Base-by-base conservation (phyloP, 768 basidiomycete genomes). In the Suillus occidentalis region DNA sequence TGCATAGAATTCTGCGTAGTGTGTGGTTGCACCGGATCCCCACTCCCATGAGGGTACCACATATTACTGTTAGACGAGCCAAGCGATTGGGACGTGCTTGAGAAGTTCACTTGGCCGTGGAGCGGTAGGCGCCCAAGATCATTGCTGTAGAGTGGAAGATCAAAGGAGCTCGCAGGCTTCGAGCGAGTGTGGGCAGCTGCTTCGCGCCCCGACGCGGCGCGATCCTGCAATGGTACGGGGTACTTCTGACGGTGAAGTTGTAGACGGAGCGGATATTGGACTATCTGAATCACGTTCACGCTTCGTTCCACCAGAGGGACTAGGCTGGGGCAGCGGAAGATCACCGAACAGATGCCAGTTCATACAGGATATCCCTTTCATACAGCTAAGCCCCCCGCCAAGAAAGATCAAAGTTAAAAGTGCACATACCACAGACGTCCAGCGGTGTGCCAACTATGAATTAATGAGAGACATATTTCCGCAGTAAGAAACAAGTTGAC, bases 311-410 rank as follows among this genome's bases (percentile, higher is more conserved):
- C 82, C 77, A 0, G 75, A 70, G 6, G 87, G 85, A 60, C 83
- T 86, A 0, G 81, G 71, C 58, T 83, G 81, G 2, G 90, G 90
- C 6, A 91, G 79, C 0, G 89, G 90, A 0, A 91, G 79, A 28
- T 91, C 88, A 2, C 90, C 89, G 5, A 87, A 87, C 89, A 0
- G 83, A 87, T 4, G 90, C 88, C 1, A 92, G 79, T 67, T 92
- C 89, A 67, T 86, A 90, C 22, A 91, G 75, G 49, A 92, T 84
- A 69, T 91, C 89, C 89, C 90, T 90, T 65, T 13, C 53, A 42
- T 50, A 25, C 61, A 31, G 34, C 13, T 39, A 4, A 53, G 50
- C 16, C 10, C 12, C 9, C 28, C 36, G 34, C 47, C n/a, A 4
- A 49, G 37, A 25, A 10, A 47, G 36, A 22, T 16, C 0, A n/a